Evolutionary conservation across 345 rosid species (phyloP).

Genomic region (Cardamine occulta): DNA sequence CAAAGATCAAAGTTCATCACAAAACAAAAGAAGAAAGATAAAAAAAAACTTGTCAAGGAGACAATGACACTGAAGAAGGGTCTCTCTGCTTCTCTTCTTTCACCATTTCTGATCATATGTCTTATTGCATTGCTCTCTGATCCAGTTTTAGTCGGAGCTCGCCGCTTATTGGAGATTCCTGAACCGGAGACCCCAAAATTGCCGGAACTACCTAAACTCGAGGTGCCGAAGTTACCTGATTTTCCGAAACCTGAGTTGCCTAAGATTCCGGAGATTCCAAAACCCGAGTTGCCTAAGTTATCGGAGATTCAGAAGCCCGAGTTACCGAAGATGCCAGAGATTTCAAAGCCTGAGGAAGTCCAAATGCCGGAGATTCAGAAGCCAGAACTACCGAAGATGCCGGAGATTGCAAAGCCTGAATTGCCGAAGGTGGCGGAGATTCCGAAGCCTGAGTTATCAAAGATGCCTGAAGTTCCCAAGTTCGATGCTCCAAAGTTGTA

Average conservation of each 20-base stretch:
- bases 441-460: slow-evolving; percentile 28
- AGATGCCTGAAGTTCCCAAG: slow-evolving; percentile 24
- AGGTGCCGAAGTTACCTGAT: slow-evolving; percentile 19
- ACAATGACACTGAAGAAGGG: slow-evolving; percentile 1
- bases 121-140: slow-evolving; percentile 8
- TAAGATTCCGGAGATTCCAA: slow-evolving; percentile 11
- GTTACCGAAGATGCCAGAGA: not conserved
- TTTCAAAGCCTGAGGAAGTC: not conserved
- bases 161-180: slow-evolving; percentile 20
- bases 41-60: not conserved
- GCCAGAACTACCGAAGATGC: slow-evolving; percentile 31
- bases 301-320: slow-evolving; percentile 27
- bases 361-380: not conserved
- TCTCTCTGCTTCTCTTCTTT: slow-evolving; percentile 21
- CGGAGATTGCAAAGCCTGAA: not conserved
- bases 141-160: slow-evolving; percentile 5
- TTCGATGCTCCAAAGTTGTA: not conserved
- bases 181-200: slow-evolving; percentile 21
- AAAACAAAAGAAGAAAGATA: not conserved
- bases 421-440: not conserved
- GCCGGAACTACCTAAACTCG: slow-evolving; percentile 30
- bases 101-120: slow-evolving; percentile 16
- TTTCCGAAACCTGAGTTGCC: not conserved
- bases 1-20: slow-evolving; percentile 4
- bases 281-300: slow-evolving; percentile 31